Evolutionary conservation across 179 eudicot genomes (phyloP), one percentile per base, ranked within the genome.

Genomic region (Beta corolliflora): DNA sequence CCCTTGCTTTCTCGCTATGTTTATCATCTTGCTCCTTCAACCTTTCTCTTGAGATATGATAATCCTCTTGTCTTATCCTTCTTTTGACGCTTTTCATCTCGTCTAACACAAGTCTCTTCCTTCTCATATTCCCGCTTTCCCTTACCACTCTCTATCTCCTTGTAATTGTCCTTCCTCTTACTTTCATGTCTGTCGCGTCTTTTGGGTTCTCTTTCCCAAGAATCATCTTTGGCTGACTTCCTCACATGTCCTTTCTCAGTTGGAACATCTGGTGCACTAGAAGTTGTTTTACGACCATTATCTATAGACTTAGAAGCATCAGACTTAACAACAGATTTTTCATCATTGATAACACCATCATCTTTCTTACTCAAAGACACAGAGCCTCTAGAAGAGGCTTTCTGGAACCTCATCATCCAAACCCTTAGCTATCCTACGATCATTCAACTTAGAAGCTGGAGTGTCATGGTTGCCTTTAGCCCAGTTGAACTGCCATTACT

Each of bases 11-110:
- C 71, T 91, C 94, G 80, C 73, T 88, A 85, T 71, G 79, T 82
- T 86, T 88, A 63, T 75, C 77, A 79, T 81, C 88, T 80, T 88
- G 89, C 77, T 89, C 95, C 81, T 89, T 95, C 81, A n/a, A 80
- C 80, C 82, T 91, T 25, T 88, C 93, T 84, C 87, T 91, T 23
- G 85, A 86, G 71, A 73, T 85, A 82, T 83, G 81, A 66, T 69
- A 77, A 77, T 87, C 89, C 56, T 87, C 92, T n/a, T 13, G 13
- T 77, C 63, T 80, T 90, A 80, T 87, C 90, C 82, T 85, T 88
- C 83, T 81, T 90, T 58, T 44, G 80, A 59, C 87, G 88, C 84
- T 87, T 89, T 77, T 85, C 94, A 66, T 89, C 96, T 73, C 85
- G 85, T 70, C 83, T 85, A 82, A 80, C 83, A 86, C 23, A 87